These are phyloP conservation scores for Ophiostoma ips DNA, from an alignment of 2,329 filamentous ascomycete genomes.

Conservation along the genomic window DNA sequence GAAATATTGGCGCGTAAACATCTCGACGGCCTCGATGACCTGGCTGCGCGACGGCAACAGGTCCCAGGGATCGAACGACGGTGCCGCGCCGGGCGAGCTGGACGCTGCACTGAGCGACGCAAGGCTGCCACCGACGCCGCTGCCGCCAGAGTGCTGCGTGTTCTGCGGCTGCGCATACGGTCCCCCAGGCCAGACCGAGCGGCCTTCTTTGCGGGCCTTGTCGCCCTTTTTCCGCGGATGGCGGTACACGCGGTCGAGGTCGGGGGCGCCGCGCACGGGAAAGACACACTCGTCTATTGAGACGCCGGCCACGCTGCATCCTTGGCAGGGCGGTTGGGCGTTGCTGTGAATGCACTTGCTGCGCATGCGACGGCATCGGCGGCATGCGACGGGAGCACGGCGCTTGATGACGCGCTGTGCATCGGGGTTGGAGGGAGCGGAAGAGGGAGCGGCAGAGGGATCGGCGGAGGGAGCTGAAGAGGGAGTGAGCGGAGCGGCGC, in stretches of 20 bases:
- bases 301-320: slow-evolving; percentile 36
- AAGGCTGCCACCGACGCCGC: too few relatives aligned
- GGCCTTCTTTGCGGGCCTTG: slow-evolving; percentile 24
- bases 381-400: slow-evolving; percentile 15
- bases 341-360: slow-evolving; percentile 15
- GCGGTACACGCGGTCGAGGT: slow-evolving; percentile 41
- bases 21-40: slow-evolving; percentile 37
- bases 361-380: slow-evolving; percentile 15
- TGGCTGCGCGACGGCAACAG: slow-evolving; percentile 34
- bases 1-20: slow-evolving; percentile 42
- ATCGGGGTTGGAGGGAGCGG: not conserved
- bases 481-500: not conserved
- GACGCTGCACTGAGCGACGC: too few relatives aligned
- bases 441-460: not conserved
- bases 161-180: not conserved
- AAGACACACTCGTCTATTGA: slow-evolving; percentile 36
- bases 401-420: slow-evolving; percentile 13
- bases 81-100: not conserved
- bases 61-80: slow-evolving; percentile 31
- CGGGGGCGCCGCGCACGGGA: slow-evolving; percentile 36
- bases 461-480: not conserved
- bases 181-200: too few relatives aligned
- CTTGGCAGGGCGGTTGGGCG: slow-evolving; percentile 26
- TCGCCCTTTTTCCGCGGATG: slow-evolving; percentile 39
- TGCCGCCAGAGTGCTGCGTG: not conserved